A percentile compares a stretch with the other conserved stretches of the same genome.
Evolutionary conservation across 257 asterid genomes (phyloP).

Genomic region (Solanum etuberosum): DNA sequence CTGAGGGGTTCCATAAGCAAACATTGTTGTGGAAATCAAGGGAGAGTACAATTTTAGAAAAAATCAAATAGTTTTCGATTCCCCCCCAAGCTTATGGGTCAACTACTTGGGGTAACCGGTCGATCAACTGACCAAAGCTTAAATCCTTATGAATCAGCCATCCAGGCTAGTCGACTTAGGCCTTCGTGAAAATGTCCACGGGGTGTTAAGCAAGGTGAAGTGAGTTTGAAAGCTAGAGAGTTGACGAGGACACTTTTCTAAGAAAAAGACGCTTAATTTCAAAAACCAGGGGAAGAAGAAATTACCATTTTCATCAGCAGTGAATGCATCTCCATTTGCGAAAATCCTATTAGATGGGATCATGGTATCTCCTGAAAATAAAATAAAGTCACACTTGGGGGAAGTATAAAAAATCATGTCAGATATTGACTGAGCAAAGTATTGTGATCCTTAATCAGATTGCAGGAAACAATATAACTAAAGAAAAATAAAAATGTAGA

Average conservation of each 20-base stretch:
- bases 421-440: neutral
- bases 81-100: neutral
- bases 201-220: neutral
- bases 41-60: neutral
- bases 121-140: neutral
- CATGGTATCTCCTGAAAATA: neutral
- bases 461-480: neutral
- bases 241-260: neutral
- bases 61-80: neutral
- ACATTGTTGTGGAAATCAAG: neutral
- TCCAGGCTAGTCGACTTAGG: neutral
- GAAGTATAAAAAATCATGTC: neutral
- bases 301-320: constrained; percentile 27
- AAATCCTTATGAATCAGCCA: neutral
- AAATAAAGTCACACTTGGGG: neutral
- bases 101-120: neutral
- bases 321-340: constrained; percentile 7
- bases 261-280: neutral
- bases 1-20: neutral
- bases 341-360: neutral
- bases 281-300: neutral
- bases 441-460: neutral
- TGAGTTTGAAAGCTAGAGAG: neutral
- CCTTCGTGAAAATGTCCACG: neutral
- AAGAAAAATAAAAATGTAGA: neutral